These are phyloP conservation scores for Plasmodium vinckei DNA, from an alignment of 169 alveolate genomes.

Conservation along the genomic window DNA sequence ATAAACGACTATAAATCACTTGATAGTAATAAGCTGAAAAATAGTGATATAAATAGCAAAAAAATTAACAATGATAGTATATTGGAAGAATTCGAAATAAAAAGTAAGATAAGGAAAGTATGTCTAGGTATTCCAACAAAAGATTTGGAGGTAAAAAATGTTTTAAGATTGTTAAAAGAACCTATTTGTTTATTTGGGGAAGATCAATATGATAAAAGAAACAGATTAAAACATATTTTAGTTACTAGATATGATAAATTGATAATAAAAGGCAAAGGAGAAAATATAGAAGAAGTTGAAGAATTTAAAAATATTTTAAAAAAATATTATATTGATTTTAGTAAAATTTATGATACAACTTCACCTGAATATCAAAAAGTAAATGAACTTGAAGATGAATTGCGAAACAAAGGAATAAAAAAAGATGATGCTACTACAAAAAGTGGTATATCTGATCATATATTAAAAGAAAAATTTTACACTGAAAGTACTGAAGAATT, in stretches of 20 bases:
- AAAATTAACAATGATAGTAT: slow-evolving; percentile 70
- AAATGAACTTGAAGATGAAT: slow-evolving; percentile 64
- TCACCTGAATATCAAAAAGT: slow-evolving; percentile 74
- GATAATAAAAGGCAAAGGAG: slow-evolving; percentile 71
- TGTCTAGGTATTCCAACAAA: slow-evolving; percentile 84
- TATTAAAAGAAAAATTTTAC: slow-evolving; percentile 78
- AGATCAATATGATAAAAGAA: slow-evolving; percentile 85
- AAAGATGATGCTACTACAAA: slow-evolving; percentile 9
- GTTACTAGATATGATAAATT: slow-evolving; percentile 81
- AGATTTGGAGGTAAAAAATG: slow-evolving; percentile 78
- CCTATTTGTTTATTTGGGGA: slow-evolving; percentile 87
- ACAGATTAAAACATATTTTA: slow-evolving; percentile 80
- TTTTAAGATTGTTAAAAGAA: slow-evolving; percentile 83
- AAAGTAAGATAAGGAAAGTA: slow-evolving; percentile 80
- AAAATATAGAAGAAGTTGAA: slow-evolving; percentile 82
- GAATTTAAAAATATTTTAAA: slow-evolving; percentile 81
- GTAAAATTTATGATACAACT: slow-evolving; percentile 79
- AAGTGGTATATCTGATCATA: neutral
- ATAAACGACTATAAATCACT: slow-evolving; percentile 33
- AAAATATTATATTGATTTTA: slow-evolving; percentile 83
- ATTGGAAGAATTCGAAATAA: slow-evolving; percentile 83
- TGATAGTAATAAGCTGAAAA: slow-evolving; percentile 57
- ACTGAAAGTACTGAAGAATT: slow-evolving; percentile 80
- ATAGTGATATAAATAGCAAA: slow-evolving; percentile 63
- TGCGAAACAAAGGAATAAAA: slow-evolving; percentile 69